These are phyloP conservation scores for Daldinia eschscholtzii DNA, from an alignment of 2,329 filamentous ascomycete genomes.

Conservation along the genomic window DNA sequence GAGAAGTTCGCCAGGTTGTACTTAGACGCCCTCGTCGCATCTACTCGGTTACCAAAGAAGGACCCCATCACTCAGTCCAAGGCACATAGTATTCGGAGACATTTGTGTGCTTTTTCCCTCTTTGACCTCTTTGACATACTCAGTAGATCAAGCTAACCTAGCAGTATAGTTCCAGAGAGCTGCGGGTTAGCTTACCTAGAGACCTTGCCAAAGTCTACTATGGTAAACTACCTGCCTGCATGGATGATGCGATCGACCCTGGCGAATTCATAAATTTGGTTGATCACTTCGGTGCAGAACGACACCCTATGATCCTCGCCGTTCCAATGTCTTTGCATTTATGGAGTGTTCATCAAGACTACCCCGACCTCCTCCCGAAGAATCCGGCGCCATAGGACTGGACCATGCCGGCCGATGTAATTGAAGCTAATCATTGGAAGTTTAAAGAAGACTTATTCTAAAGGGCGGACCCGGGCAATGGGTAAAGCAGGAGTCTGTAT, in stretches of 20 bases:
- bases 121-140: not conserved
- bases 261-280: slow-evolving; percentile 34
- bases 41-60: slow-evolving; percentile 35
- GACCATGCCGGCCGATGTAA: slow-evolving; percentile 40
- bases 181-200: slow-evolving; percentile 35
- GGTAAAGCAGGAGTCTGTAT: not conserved
- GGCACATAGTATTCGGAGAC: slow-evolving; percentile 21
- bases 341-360: slow-evolving; percentile 40
- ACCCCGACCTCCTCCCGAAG: slow-evolving; percentile 42
- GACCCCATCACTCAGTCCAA: slow-evolving; percentile 25
- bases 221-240: slow-evolving; percentile 35
- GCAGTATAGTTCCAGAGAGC: slow-evolving; percentile 22
- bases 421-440: slow-evolving; percentile 42
- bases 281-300: slow-evolving; percentile 37
- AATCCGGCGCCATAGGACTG: slow-evolving; percentile 40
- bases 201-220: slow-evolving; percentile 39
- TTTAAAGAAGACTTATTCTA: slow-evolving; percentile 37
- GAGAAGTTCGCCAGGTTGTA: slow-evolving; percentile 40
- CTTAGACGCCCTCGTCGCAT: slow-evolving; percentile 31
- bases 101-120: slow-evolving; percentile 23
- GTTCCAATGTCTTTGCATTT: slow-evolving; percentile 39
- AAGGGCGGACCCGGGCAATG: not conserved
- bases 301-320: slow-evolving; percentile 41
- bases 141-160: slow-evolving; percentile 13
- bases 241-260: slow-evolving; percentile 35